Base-by-base conservation (phyloP, 2,329 filamentous ascomycete genomes). In the Diaporthe vexans region DNA sequence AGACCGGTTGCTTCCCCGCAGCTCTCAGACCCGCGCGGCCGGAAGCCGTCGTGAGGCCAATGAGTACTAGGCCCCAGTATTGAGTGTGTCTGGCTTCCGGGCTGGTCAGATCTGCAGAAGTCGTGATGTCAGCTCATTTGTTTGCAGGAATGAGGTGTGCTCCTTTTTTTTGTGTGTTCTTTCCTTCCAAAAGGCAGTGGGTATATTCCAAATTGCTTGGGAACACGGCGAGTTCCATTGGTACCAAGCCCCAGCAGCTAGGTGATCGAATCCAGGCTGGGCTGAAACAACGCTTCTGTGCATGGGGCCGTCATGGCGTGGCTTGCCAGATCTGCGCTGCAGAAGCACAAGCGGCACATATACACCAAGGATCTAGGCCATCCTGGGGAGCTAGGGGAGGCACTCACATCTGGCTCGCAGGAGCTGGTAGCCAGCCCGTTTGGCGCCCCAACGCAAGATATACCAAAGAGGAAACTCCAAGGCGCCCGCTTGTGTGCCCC, bases 281-380 rank as follows among this genome's bases (percentile, higher is more conserved):
- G 43, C 70, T 72, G 70, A 72, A 72, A 72, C 57, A 63, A 72
- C 58, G 68, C 67, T 70, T 63, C 67, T 54, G 46, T 73, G 72
- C 72, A 71, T 73, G 71, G 61, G 33, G 40, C 40, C 26, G 46
- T 57, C 71, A 43, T 69, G 40, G 69, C 58, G 51, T 67, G 72
- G 63, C 65, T 65, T 43, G 67, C 67, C 58, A 58, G 73, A 72
- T 72, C 68, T 72, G 40, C 59, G 54, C 68, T 68, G 68, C 73
- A 74, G 40, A 71, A 57, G 65, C 65, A 61, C 54, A 17, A 61
- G 56, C 63, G 65, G 72, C 26, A 65, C 65, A 61, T 51, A 48
- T 48, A 71, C 58, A 29, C 72, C 72, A 52, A 56, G 29, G 29
- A 46, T 74, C 65, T 74, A 71, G 57, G 19, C 56, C 37, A 43